phyloP scores from a whole-genome alignment of 192 early-diverging fungal species.

The Coemansia sp. region DNA sequence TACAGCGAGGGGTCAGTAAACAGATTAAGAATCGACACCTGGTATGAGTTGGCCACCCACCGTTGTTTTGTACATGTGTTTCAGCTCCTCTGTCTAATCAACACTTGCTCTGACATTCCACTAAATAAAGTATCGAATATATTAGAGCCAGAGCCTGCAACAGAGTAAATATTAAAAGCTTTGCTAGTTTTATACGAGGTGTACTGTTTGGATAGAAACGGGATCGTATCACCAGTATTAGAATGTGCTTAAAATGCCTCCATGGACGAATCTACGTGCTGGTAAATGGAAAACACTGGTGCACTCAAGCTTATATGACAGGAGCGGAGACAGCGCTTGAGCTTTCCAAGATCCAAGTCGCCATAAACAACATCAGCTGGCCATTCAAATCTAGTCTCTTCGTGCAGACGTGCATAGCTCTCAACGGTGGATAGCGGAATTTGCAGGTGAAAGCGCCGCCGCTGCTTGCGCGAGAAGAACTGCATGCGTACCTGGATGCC shows the following conservation, averaged over 20 bases:
- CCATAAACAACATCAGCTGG: conserved; percentile 40
- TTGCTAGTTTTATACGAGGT: neutral
- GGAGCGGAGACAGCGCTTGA: conserved; percentile 22
- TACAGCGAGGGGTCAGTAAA: conserved; percentile 57
- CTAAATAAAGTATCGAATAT: neutral
- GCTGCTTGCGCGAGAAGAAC: conserved; percentile 39
- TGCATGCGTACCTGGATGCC: conserved; percentile 44
- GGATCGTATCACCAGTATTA: neutral
- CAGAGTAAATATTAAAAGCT: neutral
- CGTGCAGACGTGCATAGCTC: conserved; percentile 28
- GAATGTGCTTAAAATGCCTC: conserved; percentile 17
- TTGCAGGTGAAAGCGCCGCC: conserved; percentile 44
- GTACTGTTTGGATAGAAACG: neutral
- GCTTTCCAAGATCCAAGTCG: conserved; percentile 15
- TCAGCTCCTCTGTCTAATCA: conserved; percentile 89
- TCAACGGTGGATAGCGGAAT: conserved; percentile 30
- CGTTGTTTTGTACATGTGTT: conserved; percentile 69
- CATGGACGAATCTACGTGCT: conserved; percentile 40
- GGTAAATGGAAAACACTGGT: conserved; percentile 47
- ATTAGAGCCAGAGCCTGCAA: neutral
- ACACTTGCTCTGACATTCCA: conserved; percentile 14
- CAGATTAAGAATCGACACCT: conserved; percentile 86
- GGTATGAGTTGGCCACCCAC: conserved; percentile 73
- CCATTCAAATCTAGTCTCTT: conserved; percentile 36
- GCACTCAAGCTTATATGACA: conserved; percentile 16